A percentile compares a stretch with the other conserved stretches of the same genome.
Conservation (phyloP, 305 asterid species). For the Fraxinus angustifolia region DNA sequence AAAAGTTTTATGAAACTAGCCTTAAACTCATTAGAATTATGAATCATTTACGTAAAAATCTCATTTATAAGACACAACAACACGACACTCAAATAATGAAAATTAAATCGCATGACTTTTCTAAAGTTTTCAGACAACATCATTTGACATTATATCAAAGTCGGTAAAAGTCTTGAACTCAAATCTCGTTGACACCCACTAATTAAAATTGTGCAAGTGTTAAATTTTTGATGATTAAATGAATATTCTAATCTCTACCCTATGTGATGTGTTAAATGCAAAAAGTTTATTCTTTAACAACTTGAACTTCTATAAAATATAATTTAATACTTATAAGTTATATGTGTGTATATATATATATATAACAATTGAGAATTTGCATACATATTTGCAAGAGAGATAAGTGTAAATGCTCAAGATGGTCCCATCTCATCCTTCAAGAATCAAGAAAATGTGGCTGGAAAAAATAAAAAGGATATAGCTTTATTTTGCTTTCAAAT, state of each 20-base stretch:
- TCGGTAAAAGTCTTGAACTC: no score
- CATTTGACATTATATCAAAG: background rate
- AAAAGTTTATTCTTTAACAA: background rate
- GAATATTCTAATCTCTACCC: background rate
- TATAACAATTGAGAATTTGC: background rate
- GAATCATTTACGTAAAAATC: background rate
- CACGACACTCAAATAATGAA: background rate
- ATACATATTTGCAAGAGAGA: background rate
- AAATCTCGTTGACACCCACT: background rate
- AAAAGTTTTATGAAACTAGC: no score
- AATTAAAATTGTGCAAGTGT: background rate
- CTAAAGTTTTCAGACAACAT: background rate
- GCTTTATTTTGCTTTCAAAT: background rate
- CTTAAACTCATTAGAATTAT: background rate
- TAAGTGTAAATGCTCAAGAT: background rate
- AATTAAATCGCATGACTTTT: no score
- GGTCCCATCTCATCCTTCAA: background rate
- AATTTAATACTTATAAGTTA: background rate
- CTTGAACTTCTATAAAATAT: no score
- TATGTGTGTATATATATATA: background rate
- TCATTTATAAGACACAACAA: background rate
- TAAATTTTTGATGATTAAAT: background rate
- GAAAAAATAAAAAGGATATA: background rate
- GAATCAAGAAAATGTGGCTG: background rate
- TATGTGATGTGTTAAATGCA: background rate